Conservation (phyloP, 1,284 basidiomycete species). For the Cerrena zonata region DNA sequence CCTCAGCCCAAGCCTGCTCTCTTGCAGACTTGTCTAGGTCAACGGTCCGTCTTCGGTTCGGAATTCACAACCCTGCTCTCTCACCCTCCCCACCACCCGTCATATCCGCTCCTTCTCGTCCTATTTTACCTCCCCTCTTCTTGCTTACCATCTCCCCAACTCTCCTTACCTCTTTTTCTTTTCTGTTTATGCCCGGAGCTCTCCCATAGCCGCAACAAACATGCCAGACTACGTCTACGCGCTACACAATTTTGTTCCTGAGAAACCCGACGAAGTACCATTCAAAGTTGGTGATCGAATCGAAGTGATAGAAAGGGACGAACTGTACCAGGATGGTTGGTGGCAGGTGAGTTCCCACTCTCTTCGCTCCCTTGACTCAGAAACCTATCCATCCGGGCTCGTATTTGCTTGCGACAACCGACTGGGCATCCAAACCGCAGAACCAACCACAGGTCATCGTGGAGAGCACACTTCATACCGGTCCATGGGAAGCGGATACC, state of each 20-base stretch:
- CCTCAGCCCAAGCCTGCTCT: neutral
- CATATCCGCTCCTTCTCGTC: neutral
- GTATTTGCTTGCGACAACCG: no score
- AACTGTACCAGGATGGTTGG: slow-evolving; percentile 95
- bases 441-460: no score
- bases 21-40: no score
- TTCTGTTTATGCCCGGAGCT: neutral
- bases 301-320: slow-evolving; percentile 88
- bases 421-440: no score
- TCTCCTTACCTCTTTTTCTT: neutral
- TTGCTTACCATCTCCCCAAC: neutral
- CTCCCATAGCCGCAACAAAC: neutral
- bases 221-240: slow-evolving; percentile 68
- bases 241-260: slow-evolving; percentile 81
- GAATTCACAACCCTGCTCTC: no score
- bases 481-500: no score
- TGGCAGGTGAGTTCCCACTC: slow-evolving; percentile 75
- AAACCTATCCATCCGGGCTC: no score
- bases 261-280: slow-evolving; percentile 89
- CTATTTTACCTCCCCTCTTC: neutral
- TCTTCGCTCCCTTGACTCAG: slow-evolving; percentile 7
- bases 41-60: no score
- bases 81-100: no score
- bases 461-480: no score
- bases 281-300: slow-evolving; percentile 86